Percentiles rank a stretch among this genome's conserved stretches.
Evolutionary conservation across 306 rosid genomes (phyloP).

Genomic region (Hippophae gyantsensis): DNA sequence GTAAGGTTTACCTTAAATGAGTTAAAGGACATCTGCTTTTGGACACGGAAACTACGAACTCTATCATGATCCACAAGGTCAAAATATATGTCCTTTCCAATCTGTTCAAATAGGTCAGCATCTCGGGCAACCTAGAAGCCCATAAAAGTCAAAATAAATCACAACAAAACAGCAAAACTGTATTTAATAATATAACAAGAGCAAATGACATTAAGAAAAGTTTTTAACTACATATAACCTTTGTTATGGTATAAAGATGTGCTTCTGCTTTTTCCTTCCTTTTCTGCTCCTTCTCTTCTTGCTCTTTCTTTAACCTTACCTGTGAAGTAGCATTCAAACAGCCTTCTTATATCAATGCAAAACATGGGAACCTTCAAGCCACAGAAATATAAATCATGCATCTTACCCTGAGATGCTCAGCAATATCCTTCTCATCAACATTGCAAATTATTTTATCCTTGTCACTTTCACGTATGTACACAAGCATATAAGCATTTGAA

Average conservation of each 20-base stretch:
- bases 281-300: constrained; percentile 86
- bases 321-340: constrained; percentile 14
- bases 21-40: constrained; percentile 67
- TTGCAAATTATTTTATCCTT: constrained; percentile 92
- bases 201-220: neutral
- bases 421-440: constrained; percentile 96
- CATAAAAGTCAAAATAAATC: neutral
- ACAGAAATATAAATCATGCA: constrained; percentile 2
- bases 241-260: constrained; percentile 87
- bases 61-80: constrained; percentile 95
- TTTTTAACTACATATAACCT: constrained; percentile 29
- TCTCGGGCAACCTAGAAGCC: constrained; percentile 68
- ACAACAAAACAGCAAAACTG: neutral
- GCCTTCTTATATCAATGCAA: neutral
- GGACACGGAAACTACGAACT: constrained; percentile 88
- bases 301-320: constrained; percentile 94
- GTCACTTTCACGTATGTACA: constrained; percentile 95
- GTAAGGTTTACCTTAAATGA: constrained; percentile 54
- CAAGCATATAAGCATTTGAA: constrained; percentile 98
- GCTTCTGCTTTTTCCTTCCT: constrained; percentile 96
- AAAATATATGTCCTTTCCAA: constrained; percentile 78
- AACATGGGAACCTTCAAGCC: neutral
- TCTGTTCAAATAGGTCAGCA: constrained; percentile 62
- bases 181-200: neutral
- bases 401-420: constrained; percentile 93